Base-by-base conservation (phyloP, 768 basidiomycete species). In the Collybia nuda region DNA sequence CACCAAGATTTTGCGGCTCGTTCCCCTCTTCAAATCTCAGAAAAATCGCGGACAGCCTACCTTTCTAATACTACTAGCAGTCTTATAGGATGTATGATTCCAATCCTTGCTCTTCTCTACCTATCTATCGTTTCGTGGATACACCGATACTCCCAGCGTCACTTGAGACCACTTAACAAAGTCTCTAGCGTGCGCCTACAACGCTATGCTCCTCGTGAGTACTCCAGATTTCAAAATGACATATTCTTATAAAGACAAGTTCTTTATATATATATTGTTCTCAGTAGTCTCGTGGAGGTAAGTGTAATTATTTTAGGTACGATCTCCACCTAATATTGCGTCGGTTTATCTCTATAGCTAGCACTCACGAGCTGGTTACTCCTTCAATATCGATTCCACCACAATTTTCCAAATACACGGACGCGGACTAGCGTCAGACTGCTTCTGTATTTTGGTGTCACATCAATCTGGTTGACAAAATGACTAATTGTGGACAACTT, bases 311-410 rank as follows among this genome's bases (percentile, higher is more conserved):
- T 38, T 3, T 29, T 24, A n/a, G 23, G 36, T 37, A 35, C 23
- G 15, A 39, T 43, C 40, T 51, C 14, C 4, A 32, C 32, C 14
- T 11, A 46, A 12, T 19, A 35, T n/a, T 41, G 22, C 5, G 18
- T 21, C 32, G 53, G 12, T 21, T n/a, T 35, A 51, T 39, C 36
- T 38, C 36, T 54, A 81, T 18, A 62, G 84, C 63, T 79, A 18
- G 80, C 81, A 2, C 65, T 81, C 35, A 66, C 80, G 40, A 79
- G 74, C 56, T 86, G 84, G 84, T 66, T 86, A 44, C 60, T 84
- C 23, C 61, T 81, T 5, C 82, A 85, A 59, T 84, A 78, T 63
- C 67, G 68, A 24, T 76, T 75, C 62, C 75, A 79, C 44, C 60
- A 73, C 41, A 82, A 80, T 39, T 78, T 74, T 51, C 81, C 84